A percentile compares a stretch with the other conserved stretches of the same genome.
Conservation (phyloP, 345 rosid genomes). For the Cardiospermum halicacabum region DNA sequence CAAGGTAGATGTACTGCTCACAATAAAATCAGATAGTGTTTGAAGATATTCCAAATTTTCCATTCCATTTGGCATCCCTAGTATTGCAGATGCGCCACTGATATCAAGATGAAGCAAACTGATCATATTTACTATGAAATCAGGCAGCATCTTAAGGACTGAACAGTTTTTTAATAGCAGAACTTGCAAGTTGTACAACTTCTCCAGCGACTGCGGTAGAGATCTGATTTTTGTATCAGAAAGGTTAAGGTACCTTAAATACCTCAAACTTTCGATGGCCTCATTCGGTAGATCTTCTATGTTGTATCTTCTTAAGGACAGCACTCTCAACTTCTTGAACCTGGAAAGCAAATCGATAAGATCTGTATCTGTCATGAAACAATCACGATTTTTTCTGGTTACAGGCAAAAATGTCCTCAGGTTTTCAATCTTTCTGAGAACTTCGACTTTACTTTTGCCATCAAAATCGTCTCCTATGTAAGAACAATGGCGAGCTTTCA, state of each 20-base stretch:
- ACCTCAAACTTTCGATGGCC: constrained; percentile 5
- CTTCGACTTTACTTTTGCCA: too few relatives aligned
- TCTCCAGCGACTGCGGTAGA: not conserved
- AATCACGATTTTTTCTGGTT: not conserved
- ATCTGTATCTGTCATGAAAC: not conserved
- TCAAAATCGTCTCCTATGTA: not conserved
- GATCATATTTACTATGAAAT: not conserved
- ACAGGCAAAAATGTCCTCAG: not conserved
- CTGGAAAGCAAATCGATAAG: not conserved
- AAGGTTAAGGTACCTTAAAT: constrained; percentile 7
- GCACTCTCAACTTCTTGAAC: not conserved
- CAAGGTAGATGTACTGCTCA: not conserved
- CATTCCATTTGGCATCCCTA: not conserved
- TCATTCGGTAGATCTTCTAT: not conserved
- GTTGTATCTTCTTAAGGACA: not conserved
- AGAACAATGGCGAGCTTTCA: not conserved
- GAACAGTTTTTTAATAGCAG: not conserved
- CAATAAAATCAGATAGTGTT: not conserved
- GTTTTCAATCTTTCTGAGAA: not conserved
- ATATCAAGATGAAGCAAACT: constrained; percentile 11
- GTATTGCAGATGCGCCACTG: not conserved
- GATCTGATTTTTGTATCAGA: not conserved
- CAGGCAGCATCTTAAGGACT: not conserved
- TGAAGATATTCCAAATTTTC: not conserved
- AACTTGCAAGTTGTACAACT: not conserved